Evolutionary conservation across 208 protist genomes (phyloP).

Genomic region (Trypanosoma lewisi): DNA sequence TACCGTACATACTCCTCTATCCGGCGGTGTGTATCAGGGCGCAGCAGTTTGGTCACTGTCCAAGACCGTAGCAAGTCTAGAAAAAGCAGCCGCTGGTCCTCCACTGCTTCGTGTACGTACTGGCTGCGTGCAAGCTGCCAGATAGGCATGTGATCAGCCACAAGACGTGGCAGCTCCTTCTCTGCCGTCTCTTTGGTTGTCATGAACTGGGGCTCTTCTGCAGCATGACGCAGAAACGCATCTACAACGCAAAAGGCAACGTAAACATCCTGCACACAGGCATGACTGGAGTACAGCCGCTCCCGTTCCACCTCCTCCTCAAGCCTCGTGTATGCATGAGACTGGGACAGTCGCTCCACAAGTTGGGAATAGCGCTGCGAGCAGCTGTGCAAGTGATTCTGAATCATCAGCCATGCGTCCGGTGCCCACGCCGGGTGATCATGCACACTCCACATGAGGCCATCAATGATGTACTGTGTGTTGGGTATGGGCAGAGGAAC

Average conservation of each 20-base stretch:
- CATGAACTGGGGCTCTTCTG: slow-evolving; percentile 8
- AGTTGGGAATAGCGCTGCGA: slow-evolving; percentile 43
- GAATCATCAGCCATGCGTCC: slow-evolving; percentile 58
- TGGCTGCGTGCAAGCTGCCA: slow-evolving; percentile 14
- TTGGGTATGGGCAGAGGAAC: slow-evolving; percentile 59
- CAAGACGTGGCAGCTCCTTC: slow-evolving; percentile 54
- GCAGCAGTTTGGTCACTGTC: slow-evolving; percentile 31
- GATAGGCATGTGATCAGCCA: slow-evolving; percentile 50
- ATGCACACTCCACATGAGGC: slow-evolving; percentile 66
- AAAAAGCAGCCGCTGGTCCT: slow-evolving; percentile 55
- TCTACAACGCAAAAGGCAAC: slow-evolving; percentile 71
- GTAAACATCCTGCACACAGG: slow-evolving; percentile 72
- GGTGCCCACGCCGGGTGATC: slow-evolving; percentile 51
- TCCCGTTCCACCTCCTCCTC: slow-evolving; percentile 27
- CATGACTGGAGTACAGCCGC: slow-evolving; percentile 53
- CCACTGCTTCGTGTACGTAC: slow-evolving; percentile 41
- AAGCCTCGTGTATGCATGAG: background rate
- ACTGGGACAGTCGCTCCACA: slow-evolving; percentile 10
- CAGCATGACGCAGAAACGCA: slow-evolving; percentile 49
- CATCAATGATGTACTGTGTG: slow-evolving; percentile 74
- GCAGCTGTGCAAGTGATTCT: slow-evolving; percentile 60
- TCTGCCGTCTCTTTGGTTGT: slow-evolving; percentile 28
- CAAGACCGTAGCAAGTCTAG: slow-evolving; percentile 68
- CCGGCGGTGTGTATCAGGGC: slow-evolving; percentile 41
- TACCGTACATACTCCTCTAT: slow-evolving; percentile 66